phyloP scores from a whole-genome alignment of 2,329 filamentous ascomycete genomes.

The Leptographium radiaticola region DNA sequence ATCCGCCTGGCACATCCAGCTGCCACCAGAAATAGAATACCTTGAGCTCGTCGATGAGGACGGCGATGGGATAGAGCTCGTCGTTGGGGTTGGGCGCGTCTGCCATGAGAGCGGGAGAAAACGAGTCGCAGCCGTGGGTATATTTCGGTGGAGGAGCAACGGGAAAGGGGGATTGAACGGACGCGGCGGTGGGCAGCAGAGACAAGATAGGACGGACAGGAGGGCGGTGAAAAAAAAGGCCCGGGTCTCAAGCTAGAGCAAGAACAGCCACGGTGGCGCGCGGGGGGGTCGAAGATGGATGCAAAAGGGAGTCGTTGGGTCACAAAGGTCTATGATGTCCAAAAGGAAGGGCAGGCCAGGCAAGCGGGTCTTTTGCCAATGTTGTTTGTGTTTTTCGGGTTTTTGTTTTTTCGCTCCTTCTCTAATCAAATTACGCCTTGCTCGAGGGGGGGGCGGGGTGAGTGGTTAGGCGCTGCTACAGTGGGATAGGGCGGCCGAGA shows the following conservation, averaged over 20 bases:
- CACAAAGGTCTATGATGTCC: constrained; percentile 1
- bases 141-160: constrained; percentile 11
- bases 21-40: constrained; percentile 27
- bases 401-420: constrained; percentile 13
- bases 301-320: not conserved
- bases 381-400: constrained; percentile 10
- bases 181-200: not conserved
- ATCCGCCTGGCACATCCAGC: not conserved
- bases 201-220: not conserved
- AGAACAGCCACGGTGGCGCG: not conserved
- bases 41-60: constrained; percentile 99
- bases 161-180: not conserved
- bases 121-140: constrained; percentile 10
- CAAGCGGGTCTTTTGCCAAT: constrained; percentile 4
- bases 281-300: not conserved
- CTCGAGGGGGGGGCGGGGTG: not conserved
- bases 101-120: constrained; percentile 52
- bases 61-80: constrained; percentile 98
- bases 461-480: not conserved
- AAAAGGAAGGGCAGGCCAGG: not conserved
- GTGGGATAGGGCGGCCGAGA: too few relatives aligned
- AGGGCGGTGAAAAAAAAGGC: not conserved
- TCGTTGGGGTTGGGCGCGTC: constrained; percentile 83
- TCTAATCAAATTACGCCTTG: constrained; percentile 2
- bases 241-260: not conserved